Percentiles rank a stretch among this genome's conserved stretches.
phyloP scores from a whole-genome alignment of 371 early-diverging fungal genomes.

The Actinomortierella wolfii region DNA sequence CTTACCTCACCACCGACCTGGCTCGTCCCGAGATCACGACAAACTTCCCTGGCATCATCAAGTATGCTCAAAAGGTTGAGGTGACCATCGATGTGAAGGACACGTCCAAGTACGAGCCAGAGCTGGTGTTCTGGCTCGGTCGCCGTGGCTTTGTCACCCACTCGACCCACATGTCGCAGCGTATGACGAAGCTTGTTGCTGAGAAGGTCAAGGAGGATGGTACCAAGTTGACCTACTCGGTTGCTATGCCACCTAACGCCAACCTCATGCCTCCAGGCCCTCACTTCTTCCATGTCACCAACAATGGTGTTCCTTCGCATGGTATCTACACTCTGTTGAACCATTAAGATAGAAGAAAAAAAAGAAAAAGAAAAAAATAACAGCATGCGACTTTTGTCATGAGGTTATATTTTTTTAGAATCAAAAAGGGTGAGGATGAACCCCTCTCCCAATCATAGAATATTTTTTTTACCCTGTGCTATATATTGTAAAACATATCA shows the following conservation, averaged over 20 bases:
- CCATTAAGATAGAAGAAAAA: constrained; percentile 6
- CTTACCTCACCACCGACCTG: constrained; percentile 57
- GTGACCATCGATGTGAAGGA: constrained; percentile 43
- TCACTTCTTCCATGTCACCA: constrained; percentile 57
- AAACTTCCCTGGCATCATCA: constrained; percentile 50
- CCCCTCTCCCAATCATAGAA: too few species aligned
- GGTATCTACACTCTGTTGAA: constrained; percentile 30
- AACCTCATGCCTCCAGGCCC: constrained; percentile 65
- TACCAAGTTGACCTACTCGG: constrained; percentile 33
- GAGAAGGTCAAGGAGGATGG: constrained; percentile 35
- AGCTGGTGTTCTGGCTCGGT: constrained; percentile 35
- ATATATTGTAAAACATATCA: too few species aligned
- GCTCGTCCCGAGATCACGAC: constrained; percentile 53
- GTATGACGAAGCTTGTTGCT: constrained; percentile 50
- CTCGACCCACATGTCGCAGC: constrained; percentile 67
- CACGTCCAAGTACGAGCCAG: constrained; percentile 17
- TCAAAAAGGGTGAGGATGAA: too few species aligned
- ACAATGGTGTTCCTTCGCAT: constrained; percentile 58
- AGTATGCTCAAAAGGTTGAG: constrained; percentile 48
- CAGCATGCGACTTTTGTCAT: too few species aligned
- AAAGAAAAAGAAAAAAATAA: neutral
- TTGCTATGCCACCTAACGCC: constrained; percentile 59
- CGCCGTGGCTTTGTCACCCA: constrained; percentile 67
- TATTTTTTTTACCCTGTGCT: too few species aligned
- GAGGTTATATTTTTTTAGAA: too few species aligned